Percentiles rank a stretch among this genome's conserved stretches.
Conservation (phyloP, 1,284 basidiomycete species). For the Pseudozyma hubeiensis region DNA sequence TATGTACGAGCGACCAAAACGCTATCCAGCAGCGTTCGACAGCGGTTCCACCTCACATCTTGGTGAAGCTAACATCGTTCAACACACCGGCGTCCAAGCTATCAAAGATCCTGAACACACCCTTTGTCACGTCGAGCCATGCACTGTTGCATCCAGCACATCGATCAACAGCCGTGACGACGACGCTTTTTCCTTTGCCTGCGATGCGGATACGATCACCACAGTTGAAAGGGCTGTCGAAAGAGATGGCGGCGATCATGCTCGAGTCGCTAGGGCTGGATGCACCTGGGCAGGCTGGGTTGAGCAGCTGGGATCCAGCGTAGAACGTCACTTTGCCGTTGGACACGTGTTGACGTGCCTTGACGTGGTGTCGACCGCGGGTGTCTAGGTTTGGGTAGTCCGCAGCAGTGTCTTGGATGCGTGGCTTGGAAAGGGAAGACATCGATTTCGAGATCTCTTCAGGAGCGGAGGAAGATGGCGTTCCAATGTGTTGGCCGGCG, state of each 20-base stretch:
- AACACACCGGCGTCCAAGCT: slow-evolving; percentile 23
- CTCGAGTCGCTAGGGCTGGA: slow-evolving; percentile 18
- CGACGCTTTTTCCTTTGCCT: slow-evolving; percentile 5
- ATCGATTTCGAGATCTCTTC: background rate
- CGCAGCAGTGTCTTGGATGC: background rate
- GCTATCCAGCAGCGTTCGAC: background rate
- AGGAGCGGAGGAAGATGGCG: background rate
- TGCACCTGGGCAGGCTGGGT: slow-evolving; percentile 29
- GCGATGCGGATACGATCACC: slow-evolving; percentile 32
- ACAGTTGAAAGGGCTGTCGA: slow-evolving; percentile 31
- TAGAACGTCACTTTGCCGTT: slow-evolving; percentile 42
- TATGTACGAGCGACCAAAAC: background rate
- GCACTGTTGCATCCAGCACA: slow-evolving; percentile 28
- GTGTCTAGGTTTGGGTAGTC: background rate
- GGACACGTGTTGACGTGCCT: slow-evolving; percentile 3
- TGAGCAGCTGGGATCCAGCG: slow-evolving; percentile 23
- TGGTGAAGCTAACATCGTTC: slow-evolving; percentile 21
- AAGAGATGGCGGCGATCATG: slow-evolving; percentile 41
- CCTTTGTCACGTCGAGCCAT: slow-evolving; percentile 51
- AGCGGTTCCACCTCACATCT: background rate
- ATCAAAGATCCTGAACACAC: slow-evolving; percentile 28
- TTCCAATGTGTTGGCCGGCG: background rate
- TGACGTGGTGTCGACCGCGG: slow-evolving; percentile 19
- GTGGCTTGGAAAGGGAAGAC: background rate
- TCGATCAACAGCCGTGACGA: slow-evolving; percentile 33